Evolutionary conservation across 352 stramenopile genomes (phyloP), one percentile per base, ranked within the genome.

Genomic region (Globisporangium alternatum): DNA sequence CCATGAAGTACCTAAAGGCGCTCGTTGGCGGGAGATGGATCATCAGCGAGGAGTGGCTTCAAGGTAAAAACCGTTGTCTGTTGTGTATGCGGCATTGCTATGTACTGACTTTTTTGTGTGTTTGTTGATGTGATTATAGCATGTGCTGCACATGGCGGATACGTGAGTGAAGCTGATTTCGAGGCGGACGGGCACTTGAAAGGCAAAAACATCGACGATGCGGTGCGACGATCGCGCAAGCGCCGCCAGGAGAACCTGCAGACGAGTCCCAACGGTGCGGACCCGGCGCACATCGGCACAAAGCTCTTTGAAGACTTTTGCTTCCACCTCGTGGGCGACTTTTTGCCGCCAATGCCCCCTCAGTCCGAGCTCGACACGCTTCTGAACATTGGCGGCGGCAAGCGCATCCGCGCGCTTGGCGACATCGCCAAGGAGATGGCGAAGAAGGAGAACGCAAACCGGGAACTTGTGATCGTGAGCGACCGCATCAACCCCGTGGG

Each of bases 1-100:
- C 87, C 30, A 73, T 96, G 44, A 96, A 96, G 62, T 96, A 94
- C 35, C 74, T 96, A 25, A 94, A 94, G 59, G 87, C 81, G 54
- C 75, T 96, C 8, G 76, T 86, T 35, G 80, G 71, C 15, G 87
- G 87, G 9, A 81, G 85, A 30, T 96, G 87, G 87, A 90, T 96
- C 67, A 83, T 96, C 35, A 93, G 83, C 52, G 78, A 92, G 37
- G 75, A 88, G 19, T 96, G 87, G 87, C 71, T 96, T 25, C 67
- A 81, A 78, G 83, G 83, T 89, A 47, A 0, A 17, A 0, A 0
- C 30, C 9, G 17, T 15, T 28, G 62, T 44, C 30, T 52, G 51
- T 37, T 48, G 1, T 30, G 58, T 3, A 12, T 37, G 28, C 25
- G 31, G 6, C 44, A 15, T 51, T 5, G 8, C 2, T 52, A 35